Evolutionary conservation across 805 yeast genomes (phyloP).

Genomic region (Yamadazyma insecticola): DNA sequence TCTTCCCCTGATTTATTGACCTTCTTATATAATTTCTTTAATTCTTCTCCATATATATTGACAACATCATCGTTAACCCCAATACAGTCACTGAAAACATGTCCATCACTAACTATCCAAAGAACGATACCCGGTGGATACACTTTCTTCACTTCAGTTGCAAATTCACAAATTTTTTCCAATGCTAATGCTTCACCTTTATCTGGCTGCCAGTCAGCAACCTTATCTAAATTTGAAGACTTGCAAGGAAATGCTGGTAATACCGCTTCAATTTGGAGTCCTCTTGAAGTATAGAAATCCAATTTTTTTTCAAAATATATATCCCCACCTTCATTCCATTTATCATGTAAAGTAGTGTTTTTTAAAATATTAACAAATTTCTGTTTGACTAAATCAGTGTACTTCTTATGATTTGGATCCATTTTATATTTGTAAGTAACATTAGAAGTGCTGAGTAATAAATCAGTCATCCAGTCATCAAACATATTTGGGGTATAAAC

Average conservation of each 20-base stretch:
- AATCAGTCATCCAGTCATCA: constrained; percentile 30
- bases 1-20: constrained; percentile 4
- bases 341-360: constrained; percentile 42
- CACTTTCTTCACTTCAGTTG: constrained; percentile 22
- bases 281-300: constrained; percentile 46
- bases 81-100: constrained; percentile 60
- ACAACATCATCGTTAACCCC: constrained; percentile 57
- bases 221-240: constrained; percentile 53
- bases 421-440: constrained; percentile 8
- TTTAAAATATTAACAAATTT: constrained; percentile 45
- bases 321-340: constrained; percentile 47
- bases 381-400: constrained; percentile 23
- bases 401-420: constrained; percentile 1
- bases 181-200: constrained; percentile 43
- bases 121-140: constrained; percentile 55
- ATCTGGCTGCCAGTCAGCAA: constrained; percentile 46
- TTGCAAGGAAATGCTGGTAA: constrained; percentile 65
- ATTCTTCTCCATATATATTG: constrained; percentile 40
- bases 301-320: constrained; percentile 38
- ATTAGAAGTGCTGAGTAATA: constrained; percentile 18
- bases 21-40: constrained; percentile 38
- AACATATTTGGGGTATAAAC: constrained; percentile 17
- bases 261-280: constrained; percentile 48
- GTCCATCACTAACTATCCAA: constrained; percentile 61
- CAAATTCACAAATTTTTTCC: constrained; percentile 25